Percentiles rank a stretch among this genome's conserved stretches.
Conservation (phyloP, 2,329 filamentous ascomycete genomes). For the Cercospora zeina region DNA sequence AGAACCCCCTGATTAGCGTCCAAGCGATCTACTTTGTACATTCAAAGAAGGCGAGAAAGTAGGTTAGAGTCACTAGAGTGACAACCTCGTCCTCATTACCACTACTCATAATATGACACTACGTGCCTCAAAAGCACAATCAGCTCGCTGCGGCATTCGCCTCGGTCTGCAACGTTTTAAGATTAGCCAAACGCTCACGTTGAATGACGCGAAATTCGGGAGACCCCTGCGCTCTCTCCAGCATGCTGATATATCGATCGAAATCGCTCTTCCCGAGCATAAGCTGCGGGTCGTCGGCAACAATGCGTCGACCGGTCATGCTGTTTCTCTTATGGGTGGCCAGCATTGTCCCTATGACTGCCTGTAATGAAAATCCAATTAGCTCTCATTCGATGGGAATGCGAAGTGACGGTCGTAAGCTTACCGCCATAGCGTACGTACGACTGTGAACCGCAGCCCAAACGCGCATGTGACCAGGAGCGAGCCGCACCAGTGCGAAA, state of each 20-base stretch:
- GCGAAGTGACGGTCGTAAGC: not conserved
- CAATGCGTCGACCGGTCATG: not conserved
- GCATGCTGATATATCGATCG: not conserved
- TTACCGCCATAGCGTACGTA: not conserved
- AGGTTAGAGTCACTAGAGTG: no score
- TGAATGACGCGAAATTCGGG: not conserved
- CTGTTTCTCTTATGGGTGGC: not conserved
- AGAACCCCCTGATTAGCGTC: no score
- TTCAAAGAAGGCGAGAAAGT: no score
- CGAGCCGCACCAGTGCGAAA: not conserved
- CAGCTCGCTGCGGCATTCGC: not conserved
- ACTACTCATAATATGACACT: no score
- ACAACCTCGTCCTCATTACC: no score
- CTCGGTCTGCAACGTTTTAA: not conserved
- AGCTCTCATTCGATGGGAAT: not conserved
- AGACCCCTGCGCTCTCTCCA: not conserved
- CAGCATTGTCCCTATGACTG: not conserved
- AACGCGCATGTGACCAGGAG: not conserved
- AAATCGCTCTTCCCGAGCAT: not conserved
- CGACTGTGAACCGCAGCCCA: constrained; percentile 1
- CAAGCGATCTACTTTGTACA: no score
- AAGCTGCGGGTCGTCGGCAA: not conserved
- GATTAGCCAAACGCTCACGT: constrained; percentile 1
- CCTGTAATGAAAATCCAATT: not conserved
- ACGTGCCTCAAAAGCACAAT: not conserved